Evolutionary conservation across 1,139 yeast species (phyloP).

Genomic region (Casaregolazyma suthepensis): DNA sequence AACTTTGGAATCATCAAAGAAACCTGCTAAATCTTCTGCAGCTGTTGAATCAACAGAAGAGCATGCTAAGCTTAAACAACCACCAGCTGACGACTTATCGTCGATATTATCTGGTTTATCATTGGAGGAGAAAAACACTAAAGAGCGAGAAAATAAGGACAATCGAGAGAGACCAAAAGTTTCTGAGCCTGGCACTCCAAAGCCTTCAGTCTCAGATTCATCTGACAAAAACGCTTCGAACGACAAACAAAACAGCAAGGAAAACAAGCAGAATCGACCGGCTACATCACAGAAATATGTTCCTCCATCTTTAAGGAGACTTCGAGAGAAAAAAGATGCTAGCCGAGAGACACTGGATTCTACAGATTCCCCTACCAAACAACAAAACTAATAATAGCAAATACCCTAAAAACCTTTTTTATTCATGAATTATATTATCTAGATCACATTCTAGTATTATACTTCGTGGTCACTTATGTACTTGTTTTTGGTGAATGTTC

Average conservation of each 20-base stretch:
- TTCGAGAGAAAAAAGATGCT: neutral
- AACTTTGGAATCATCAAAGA: neutral
- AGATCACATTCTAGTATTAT: neutral
- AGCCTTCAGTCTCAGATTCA: neutral
- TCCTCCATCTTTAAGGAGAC: neutral
- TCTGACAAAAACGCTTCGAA: neutral
- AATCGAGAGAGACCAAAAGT: neutral
- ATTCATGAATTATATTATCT: neutral
- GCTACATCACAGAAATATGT: neutral
- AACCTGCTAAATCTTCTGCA: neutral
- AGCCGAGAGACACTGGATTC: neutral
- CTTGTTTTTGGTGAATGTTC: neutral
- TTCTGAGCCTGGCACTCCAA: neutral
- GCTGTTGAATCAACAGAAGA: neutral
- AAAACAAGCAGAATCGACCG: neutral
- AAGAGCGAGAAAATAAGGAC: neutral
- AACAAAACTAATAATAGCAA: neutral
- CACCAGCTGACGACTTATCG: neutral
- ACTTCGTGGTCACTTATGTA: neutral
- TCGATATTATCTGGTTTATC: neutral
- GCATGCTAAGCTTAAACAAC: neutral
- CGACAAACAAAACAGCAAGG: neutral
- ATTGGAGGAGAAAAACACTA: neutral
- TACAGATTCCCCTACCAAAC: neutral
- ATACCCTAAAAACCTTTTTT: neutral